These are phyloP conservation scores for Cercospora sp. DNA, from an alignment of 2,329 filamentous ascomycete genomes.

Conservation along the genomic window DNA sequence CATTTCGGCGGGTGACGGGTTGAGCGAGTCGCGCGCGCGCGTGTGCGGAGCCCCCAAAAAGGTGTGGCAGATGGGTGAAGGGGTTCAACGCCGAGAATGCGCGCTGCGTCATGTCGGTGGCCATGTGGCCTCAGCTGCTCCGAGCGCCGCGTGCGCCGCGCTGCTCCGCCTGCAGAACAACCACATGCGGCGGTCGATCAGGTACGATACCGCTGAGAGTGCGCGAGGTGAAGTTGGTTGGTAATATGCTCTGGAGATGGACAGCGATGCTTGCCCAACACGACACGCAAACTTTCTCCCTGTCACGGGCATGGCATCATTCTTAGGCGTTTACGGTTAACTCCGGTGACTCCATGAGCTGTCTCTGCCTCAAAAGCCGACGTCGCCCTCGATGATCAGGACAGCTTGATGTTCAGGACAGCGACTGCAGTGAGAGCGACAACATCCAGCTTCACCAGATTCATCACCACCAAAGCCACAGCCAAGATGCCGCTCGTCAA, in stretches of 20 bases:
- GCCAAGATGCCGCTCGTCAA: conserved; percentile 45
- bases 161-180: not conserved
- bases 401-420: conserved; percentile 6
- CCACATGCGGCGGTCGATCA: not conserved
- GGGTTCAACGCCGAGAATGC: not conserved
- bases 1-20: not conserved
- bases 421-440: conserved; percentile 6
- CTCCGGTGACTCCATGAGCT: conserved; percentile 1
- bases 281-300: not conserved
- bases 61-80: conserved; percentile 3
- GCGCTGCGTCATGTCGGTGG: not conserved
- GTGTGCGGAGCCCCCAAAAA: conserved; percentile 1
- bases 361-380: conserved; percentile 3
- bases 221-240: not conserved
- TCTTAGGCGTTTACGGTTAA: conserved; percentile 7
- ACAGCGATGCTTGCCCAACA: not conserved
- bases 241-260: not conserved
- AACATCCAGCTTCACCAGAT: not conserved
- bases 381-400: not conserved
- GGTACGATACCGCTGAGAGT: not conserved
- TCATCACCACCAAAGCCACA: conserved; percentile 18
- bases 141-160: not conserved
- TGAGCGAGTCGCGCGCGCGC: not conserved
- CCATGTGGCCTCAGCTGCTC: conserved; percentile 5
- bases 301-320: conserved; percentile 14